Evolutionary conservation across 2,329 filamentous ascomycete species (phyloP).

Genomic region (Rhinocladiella mackenziei): DNA sequence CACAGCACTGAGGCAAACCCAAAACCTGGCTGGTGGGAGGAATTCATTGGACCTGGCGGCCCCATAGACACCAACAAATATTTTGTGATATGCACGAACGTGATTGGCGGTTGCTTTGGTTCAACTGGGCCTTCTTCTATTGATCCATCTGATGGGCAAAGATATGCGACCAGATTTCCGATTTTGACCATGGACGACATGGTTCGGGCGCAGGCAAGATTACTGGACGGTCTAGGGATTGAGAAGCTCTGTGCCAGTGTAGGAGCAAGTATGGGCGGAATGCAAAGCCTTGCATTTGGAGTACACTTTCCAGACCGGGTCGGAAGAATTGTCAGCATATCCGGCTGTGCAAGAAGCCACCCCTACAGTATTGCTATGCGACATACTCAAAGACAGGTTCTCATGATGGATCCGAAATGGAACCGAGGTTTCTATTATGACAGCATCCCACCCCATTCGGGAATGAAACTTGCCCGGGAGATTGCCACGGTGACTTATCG

Average conservation of each 20-base stretch:
- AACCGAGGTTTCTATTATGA: constrained; percentile 92
- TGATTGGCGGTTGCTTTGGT: constrained; percentile 91
- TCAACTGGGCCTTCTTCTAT: constrained; percentile 86
- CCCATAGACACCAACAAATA: constrained; percentile 88
- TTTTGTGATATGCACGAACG: constrained; percentile 93
- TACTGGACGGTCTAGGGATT: constrained; percentile 76
- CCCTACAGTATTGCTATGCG: constrained; percentile 99
- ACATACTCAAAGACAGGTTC: constrained; percentile 91
- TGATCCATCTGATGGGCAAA: constrained; percentile 81
- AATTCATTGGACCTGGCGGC: constrained; percentile 84
- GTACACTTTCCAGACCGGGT: constrained; percentile 79
- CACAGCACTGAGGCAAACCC: constrained; percentile 84
- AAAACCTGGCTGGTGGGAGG: constrained; percentile 97
- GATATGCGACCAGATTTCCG: constrained; percentile 90
- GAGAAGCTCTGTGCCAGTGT: constrained; percentile 82
- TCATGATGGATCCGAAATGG: constrained; percentile 99
- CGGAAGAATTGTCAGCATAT: constrained; percentile 78
- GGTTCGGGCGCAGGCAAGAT: constrained; percentile 89
- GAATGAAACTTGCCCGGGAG: constrained; percentile 96
- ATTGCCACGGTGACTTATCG: constrained; percentile 98
- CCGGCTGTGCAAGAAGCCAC: constrained; percentile 88
- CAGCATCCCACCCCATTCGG: constrained; percentile 78
- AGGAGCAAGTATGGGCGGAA: constrained; percentile 95
- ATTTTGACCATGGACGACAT: constrained; percentile 96
- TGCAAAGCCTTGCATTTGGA: constrained; percentile 89